These are phyloP conservation scores for Logfia minima DNA, from an alignment of 129 eudicot species.

Conservation along the genomic window DNA sequence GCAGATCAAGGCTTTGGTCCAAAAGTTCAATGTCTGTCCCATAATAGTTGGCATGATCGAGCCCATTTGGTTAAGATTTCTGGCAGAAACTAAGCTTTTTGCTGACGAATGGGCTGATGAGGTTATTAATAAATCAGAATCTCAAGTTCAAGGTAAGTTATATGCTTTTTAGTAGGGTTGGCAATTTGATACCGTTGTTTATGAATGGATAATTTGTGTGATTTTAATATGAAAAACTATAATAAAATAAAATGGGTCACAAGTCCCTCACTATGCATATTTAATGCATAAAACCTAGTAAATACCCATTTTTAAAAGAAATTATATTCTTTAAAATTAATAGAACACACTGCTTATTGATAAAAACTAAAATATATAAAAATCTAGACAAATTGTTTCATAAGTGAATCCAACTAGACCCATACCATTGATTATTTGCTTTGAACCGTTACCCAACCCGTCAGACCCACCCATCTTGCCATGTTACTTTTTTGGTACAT, in stretches of 20 bases:
- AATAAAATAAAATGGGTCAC: not conserved
- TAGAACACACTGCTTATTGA: not conserved
- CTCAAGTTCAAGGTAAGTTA: slow-evolving; percentile 55
- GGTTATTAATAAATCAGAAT: slow-evolving; percentile 56
- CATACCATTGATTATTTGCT: not conserved
- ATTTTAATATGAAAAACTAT: not conserved
- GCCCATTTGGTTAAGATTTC: slow-evolving; percentile 59
- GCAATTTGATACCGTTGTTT: not conserved
- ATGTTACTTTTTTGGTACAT: too few relatives aligned
- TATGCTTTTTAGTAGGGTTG: not conserved
- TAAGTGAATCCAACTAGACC: not conserved
- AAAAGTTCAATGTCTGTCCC: slow-evolving; percentile 56
- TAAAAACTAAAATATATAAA: not conserved
- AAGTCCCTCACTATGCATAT: not conserved
- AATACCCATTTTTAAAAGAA: not conserved
- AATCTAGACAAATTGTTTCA: not conserved
- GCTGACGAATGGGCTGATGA: slow-evolving; percentile 76
- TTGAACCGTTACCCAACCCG: not conserved
- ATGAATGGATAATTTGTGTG: not conserved
- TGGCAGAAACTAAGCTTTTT: slow-evolving; percentile 51
- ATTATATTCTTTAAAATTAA: not conserved
- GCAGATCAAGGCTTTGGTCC: slow-evolving; percentile 71
- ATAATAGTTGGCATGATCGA: slow-evolving; percentile 53
- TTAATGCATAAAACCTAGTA: not conserved
- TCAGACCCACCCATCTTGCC: not conserved